phyloP scores from a whole-genome alignment of 371 early-diverging fungal species.

The Basidiobolus meristosporus region DNA sequence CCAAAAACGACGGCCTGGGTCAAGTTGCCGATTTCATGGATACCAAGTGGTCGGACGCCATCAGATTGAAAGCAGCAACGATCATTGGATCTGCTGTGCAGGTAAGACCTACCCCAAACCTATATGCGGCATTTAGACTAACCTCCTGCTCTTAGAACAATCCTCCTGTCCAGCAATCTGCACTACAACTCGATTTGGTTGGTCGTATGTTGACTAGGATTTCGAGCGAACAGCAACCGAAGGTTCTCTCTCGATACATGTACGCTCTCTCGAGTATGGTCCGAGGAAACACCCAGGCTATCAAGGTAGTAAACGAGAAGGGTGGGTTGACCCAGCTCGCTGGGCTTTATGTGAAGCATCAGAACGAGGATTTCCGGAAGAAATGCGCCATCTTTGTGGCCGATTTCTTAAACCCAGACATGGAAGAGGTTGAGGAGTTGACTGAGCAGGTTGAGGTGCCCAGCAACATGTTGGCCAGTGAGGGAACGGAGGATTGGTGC shows the following conservation, averaged over 20 bases:
- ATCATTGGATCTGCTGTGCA: constrained; percentile 12
- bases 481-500: constrained; percentile 2
- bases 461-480: neutral
- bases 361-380: constrained; percentile 6
- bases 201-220: constrained; percentile 10
- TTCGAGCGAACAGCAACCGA: constrained; percentile 9
- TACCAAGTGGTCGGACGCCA: constrained; percentile 5
- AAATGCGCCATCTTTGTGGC: constrained; percentile 12
- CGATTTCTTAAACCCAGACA: constrained; percentile 15
- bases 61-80: constrained; percentile 7
- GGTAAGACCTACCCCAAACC: too few relatives aligned
- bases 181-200: constrained; percentile 8
- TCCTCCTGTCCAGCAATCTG: constrained; percentile 15
- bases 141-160: constrained; percentile 19
- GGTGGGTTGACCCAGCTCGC: constrained; percentile 11
- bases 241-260: constrained; percentile 15
- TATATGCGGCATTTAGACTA: too few relatives aligned
- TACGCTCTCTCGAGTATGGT: constrained; percentile 24
- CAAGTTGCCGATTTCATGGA: constrained; percentile 10
- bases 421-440: neutral
- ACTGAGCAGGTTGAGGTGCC: neutral
- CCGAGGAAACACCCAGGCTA: constrained; percentile 14
- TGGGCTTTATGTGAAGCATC: constrained; percentile 5
- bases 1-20: constrained; percentile 7
- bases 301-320: constrained; percentile 11